Conservation (phyloP, 164 flowering plant species). For the Sedum album region DNA sequence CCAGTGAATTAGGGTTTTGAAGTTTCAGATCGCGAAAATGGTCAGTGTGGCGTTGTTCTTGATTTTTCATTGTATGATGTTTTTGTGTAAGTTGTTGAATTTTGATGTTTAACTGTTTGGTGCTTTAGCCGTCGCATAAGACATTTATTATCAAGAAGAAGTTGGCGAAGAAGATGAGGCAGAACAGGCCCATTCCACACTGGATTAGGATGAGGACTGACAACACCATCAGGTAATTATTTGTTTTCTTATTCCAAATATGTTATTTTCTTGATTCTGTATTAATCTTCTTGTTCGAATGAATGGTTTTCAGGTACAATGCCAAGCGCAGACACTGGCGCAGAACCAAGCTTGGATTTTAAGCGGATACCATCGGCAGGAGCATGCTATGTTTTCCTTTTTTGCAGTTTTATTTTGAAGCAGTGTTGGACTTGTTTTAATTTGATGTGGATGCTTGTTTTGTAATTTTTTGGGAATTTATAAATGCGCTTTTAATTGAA, state of each 20-base stretch:
- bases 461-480: background rate
- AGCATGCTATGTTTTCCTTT: background rate
- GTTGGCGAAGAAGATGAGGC: conserved; percentile 59
- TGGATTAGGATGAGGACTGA: conserved; percentile 61
- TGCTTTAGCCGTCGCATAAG: conserved; percentile 48
- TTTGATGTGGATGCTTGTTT: conserved; percentile 8
- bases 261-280: too few relatives aligned
- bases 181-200: conserved; percentile 53
- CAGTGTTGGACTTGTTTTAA: background rate
- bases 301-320: background rate
- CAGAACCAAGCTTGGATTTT: conserved; percentile 38
- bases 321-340: conserved; percentile 55
- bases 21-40: too few relatives aligned
- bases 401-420: background rate
- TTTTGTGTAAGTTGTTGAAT: background rate
- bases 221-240: conserved; percentile 39
- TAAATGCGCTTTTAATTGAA: background rate
- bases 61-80: background rate
- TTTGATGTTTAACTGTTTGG: background rate
- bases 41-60: background rate
- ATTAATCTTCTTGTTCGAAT: too few relatives aligned
- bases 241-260: too few relatives aligned
- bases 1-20: too few relatives aligned
- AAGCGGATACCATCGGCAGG: conserved; percentile 29
- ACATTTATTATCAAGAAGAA: conserved; percentile 52